Evolutionary conservation across 352 stramenopile species (phyloP).

Genomic region (Plasmopara halstedii): DNA sequence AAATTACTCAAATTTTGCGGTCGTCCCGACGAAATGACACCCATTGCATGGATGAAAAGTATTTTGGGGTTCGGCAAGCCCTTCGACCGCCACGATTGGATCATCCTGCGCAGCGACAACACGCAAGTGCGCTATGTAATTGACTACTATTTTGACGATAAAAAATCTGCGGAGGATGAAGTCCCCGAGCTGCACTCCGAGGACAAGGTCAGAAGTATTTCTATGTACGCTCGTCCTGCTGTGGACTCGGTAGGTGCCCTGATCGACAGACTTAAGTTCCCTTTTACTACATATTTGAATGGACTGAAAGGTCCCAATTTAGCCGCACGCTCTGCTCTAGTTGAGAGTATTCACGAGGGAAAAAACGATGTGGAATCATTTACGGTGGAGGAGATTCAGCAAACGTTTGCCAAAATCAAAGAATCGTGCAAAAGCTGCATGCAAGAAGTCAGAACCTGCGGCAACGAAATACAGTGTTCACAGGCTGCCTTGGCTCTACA

Average conservation of each 20-base stretch:
- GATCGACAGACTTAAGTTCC: constrained; percentile 79
- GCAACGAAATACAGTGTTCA: constrained; percentile 69
- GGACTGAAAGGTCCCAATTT: constrained; percentile 45
- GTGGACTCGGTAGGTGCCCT: constrained; percentile 65
- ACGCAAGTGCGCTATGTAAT: constrained; percentile 96
- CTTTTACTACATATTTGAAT: constrained; percentile 45
- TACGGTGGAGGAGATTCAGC: constrained; percentile 60
- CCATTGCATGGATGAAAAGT: constrained; percentile 91
- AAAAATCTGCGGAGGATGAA: constrained; percentile 67
- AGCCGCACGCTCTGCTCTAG: constrained; percentile 30
- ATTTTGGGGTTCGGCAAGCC: constrained; percentile 80
- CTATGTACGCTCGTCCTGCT: constrained; percentile 80
- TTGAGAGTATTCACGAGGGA: constrained; percentile 35
- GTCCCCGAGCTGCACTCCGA: constrained; percentile 80
- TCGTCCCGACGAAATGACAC: constrained; percentile 93
- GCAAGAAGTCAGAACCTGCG: constrained; percentile 67
- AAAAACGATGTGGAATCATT: constrained; percentile 38
- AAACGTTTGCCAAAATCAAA: constrained; percentile 81
- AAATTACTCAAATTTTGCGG: constrained; percentile 97
- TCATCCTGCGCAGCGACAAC: constrained; percentile 85
- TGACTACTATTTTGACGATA: constrained; percentile 97
- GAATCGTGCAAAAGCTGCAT: constrained; percentile 78
- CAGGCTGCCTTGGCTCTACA: constrained; percentile 83
- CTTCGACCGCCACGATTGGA: constrained; percentile 99
- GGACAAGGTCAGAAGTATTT: constrained; percentile 83